Percentiles rank a stretch among this genome's conserved stretches.
These are phyloP conservation scores for Fusarium denticulatum DNA, from an alignment of 2,329 filamentous ascomycete genomes.

Conservation along the genomic window DNA sequence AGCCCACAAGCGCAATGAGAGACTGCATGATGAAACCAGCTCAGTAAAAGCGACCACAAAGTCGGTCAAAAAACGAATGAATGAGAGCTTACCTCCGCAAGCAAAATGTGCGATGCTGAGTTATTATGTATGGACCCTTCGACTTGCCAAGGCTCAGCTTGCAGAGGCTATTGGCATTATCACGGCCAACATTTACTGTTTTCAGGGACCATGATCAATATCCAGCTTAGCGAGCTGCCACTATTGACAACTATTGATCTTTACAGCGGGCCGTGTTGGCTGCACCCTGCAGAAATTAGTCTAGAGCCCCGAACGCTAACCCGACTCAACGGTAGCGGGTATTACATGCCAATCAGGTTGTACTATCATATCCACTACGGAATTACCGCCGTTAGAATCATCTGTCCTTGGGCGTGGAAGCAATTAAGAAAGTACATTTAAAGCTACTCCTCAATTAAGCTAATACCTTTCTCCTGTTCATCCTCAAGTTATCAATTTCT, in stretches of 20 bases:
- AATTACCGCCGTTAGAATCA: not conserved
- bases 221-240: not conserved
- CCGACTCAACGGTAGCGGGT: rapidly evolving
- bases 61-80: not conserved
- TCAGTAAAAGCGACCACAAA: not conserved
- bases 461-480: too few relatives aligned
- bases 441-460: too few relatives aligned
- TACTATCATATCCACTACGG: not conserved
- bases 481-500: too few relatives aligned
- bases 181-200: not conserved
- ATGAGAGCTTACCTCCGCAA: not conserved
- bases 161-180: not conserved
- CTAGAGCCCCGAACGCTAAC: not conserved
- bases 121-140: not conserved
- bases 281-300: not conserved
- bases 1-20: not conserved
- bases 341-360: rapidly evolving
- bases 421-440: too few relatives aligned
- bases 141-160: not conserved
- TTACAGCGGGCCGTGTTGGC: not conserved
- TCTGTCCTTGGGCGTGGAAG: too few relatives aligned
- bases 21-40: not conserved
- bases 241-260: not conserved
- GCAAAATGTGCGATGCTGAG: rapidly evolving
- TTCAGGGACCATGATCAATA: not conserved